Evolutionary conservation across 2,329 filamentous ascomycete species (phyloP), one percentile per base, ranked within the genome.

Genomic region (Apiospora kogelbergensis): DNA sequence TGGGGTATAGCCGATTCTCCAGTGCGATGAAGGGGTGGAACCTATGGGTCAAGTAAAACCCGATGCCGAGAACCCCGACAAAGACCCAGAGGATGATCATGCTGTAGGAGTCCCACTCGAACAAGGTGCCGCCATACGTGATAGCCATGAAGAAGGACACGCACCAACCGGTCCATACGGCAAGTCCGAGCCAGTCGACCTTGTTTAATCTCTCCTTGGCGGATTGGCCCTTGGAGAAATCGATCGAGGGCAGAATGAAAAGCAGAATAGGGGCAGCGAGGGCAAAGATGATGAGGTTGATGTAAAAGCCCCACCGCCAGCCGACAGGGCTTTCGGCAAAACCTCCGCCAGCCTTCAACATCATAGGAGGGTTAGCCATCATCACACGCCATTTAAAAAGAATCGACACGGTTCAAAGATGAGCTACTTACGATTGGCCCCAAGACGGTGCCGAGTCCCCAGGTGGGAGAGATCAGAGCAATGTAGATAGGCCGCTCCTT

Each of bases 241-340:
- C 66, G 41, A 74, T 41, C 1, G 70, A 63, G 0, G 79, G 79
- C 0, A 82, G 68, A 17, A 74, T 46, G 42, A 80, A 75, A 13
- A 81, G 24, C 64, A 73, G 80, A 2, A 82, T 81, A 7, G 77
- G 77, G 0, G 70, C 68, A 9, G 72, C 72, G 46, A 81, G 75
- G 37, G 72, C 83, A 9, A 78, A 86, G 0, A 85, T 80, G 63
- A 85, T 77, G 0, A 89, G 79, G 72, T 89, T 90, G 78, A 90
- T 84, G 72, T 90, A 90, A 68, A 86, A 86, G 0, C 78, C 78
- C 80, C 68, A 85, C 57, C 84, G 71, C 84, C 84, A 86, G 0
- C 79, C 81, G 0, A 80, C 83, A 0, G 76, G 68, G 10, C 75
- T 80, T 30, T 81, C 80, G 6, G 77, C 77, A 53, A 86, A 85